Base-by-base conservation (phyloP, 805 yeast species). In the Suhomyces xylopsoci region DNA sequence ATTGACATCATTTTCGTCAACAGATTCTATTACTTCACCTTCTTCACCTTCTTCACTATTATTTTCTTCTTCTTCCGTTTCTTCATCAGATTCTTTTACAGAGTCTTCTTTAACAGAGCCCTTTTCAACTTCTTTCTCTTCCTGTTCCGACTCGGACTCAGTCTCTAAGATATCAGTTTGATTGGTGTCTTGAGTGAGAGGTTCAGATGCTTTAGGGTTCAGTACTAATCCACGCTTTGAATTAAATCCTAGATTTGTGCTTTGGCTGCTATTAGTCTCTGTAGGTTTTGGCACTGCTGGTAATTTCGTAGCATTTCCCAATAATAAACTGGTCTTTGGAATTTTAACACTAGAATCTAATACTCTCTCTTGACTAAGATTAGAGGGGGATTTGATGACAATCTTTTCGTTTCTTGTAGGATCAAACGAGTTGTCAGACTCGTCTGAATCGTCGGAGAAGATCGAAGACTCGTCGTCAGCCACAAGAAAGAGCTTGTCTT, bases 401-500 rank as follows among this genome's bases (percentile, higher is more conserved):
- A 48, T 54, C 8, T 48, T 49, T 36, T 32, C 30, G 40, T 51
- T 56, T 12, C 47, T 50, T 4, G 40, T 45, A 1, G 56, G 59
- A 32, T 52, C 53, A 47, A 58, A 51, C 2, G 58, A 51, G 42
- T 51, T 52, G 12, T 57, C 58, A 19, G 56, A 53, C 9, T 34
- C 40, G 4, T 56, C 52, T 1, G 57, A 57, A 32, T 52, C 55
- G 32, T 57, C 60, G 12, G 56, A 49, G 42, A 54, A 52, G 22
- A 57, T 19, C 15, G 20, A 19, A 10, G 42, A 7, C 15, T 58
- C 52, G 5, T 22, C 14, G 9, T 49, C 25, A 7, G 47, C 48
- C 3, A 57, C 56, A 48, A 55, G 55, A 15, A 34, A 19, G 15
- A 57, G 45, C n/a, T 49, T 44, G 25, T 52, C 26, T 22, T 34